Base-by-base conservation (phyloP, 805 yeast genomes). In the Suhomyces vadensis region DNA sequence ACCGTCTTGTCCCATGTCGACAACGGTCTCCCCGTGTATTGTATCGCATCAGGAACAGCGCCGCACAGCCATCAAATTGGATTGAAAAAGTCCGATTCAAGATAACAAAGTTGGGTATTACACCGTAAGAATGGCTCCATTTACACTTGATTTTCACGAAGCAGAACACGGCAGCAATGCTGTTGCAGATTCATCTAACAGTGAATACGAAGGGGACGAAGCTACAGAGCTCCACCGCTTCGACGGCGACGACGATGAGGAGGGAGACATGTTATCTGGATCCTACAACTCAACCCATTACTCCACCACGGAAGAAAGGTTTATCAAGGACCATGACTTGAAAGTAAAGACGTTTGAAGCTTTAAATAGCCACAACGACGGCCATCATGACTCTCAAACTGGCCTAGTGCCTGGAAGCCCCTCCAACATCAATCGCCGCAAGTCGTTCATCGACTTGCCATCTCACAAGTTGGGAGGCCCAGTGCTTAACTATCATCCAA, bases 271-370 rank as follows among this genome's bases (percentile, higher is more conserved):
- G 24, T 50, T 67, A 21, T 55, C 70, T 14, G 54, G 56, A 37
- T 64, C 72, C 2, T 53, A 54, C 48, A 65, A 58, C 43, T 70
- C 78, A 17, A 76, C 87, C 6, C 84, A 83, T 57, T 83, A 72
- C 55, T 79, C 87, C 1, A 72, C 82, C 40, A 77, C 80, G 5
- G 89, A 85, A 53, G 91, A 85, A 51, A 74, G 73, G 54, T 69
- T 73, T 54, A 69, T 85, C 53, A 76, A 75, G 54, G 89, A 82
- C 41, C 82, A 83, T 46, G 88, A 83, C 50, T 81, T 86, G 53
- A 85, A 84, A 55, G 59, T 79, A 27, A 72, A 75, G 46, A 87
- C 89, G 0, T 69, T 81, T 48, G 78, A 77, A 47, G 71, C 77
- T 26, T 60, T 78, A 31, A 70, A 62, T 37, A n/a, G 37, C 22